phyloP scores from a whole-genome alignment of 2,329 filamentous ascomycete genomes.

The Neoscytalidium dimidiatum region DNA sequence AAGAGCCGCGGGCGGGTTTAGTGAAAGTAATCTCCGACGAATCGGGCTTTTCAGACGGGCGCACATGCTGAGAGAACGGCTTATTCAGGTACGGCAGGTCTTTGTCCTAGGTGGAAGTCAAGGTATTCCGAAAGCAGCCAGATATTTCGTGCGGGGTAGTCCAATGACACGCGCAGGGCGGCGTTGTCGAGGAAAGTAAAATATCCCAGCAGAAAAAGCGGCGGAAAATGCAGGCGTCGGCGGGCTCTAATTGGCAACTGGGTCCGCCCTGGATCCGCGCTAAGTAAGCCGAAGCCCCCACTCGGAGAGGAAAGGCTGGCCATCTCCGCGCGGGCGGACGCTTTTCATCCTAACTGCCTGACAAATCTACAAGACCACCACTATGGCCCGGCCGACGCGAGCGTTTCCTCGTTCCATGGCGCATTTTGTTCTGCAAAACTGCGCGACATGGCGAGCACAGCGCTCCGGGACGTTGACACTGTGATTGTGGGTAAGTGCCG shows the following conservation, averaged over 20 bases:
- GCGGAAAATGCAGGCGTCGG: neutral
- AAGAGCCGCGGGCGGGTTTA: neutral
- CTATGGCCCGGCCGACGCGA: slow-evolving; percentile 7
- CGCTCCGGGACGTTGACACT: slow-evolving; percentile 42
- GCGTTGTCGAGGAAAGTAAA: neutral
- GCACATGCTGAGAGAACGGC: neutral
- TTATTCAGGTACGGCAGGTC: neutral
- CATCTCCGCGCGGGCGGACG: slow-evolving; percentile 10
- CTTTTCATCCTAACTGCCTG: slow-evolving; percentile 14
- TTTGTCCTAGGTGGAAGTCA: neutral
- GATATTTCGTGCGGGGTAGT: neutral
- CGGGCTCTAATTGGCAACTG: slow-evolving; percentile 9
- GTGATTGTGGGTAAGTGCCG: slow-evolving; percentile 39
- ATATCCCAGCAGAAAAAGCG: neutral
- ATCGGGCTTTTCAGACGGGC: neutral
- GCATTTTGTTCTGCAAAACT: neutral
- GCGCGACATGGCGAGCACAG: slow-evolving; percentile 39
- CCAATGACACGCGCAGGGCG: neutral
- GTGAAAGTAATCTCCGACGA: neutral
- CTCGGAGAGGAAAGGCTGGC: slow-evolving; percentile 13
- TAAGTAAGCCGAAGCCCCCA: slow-evolving; percentile 15
- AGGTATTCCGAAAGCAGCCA: neutral
- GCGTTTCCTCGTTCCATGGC: slow-evolving; percentile 11
- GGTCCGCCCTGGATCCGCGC: neutral
- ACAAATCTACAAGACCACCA: slow-evolving; percentile 20